phyloP scores from a whole-genome alignment of 1,139 yeast genomes.

The Debaryomyces psychrophilus region DNA sequence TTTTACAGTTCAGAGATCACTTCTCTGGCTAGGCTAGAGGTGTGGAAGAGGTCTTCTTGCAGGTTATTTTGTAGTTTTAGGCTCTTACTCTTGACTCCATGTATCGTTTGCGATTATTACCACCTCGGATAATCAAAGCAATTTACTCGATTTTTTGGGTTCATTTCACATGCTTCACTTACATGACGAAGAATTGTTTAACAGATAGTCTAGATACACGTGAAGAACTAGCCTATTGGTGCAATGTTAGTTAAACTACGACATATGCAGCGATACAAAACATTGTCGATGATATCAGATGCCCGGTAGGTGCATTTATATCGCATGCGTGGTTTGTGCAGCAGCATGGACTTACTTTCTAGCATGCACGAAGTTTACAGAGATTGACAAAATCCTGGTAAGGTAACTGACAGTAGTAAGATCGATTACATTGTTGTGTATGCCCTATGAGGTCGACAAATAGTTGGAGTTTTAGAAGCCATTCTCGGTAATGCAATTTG shows the following conservation, averaged over 20 bases:
- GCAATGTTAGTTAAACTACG: not conserved
- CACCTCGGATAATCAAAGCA: slow-evolving; percentile 1
- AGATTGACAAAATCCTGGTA: not conserved
- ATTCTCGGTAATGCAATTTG: too few relatives aligned
- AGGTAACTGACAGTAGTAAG: not conserved
- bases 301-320: too few relatives aligned
- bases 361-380: too few relatives aligned
- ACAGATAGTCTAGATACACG: not conserved
- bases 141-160: not conserved
- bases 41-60: not conserved
- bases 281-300: too few relatives aligned
- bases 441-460: too few relatives aligned
- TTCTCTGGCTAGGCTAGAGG: not conserved
- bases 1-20: not conserved
- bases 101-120: not conserved
- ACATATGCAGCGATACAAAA: too few relatives aligned
- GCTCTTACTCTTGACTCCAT: not conserved
- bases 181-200: not conserved
- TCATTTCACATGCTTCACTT: slow-evolving; percentile 3
- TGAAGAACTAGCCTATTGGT: not conserved
- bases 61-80: not conserved
- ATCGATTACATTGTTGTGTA: too few relatives aligned
- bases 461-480: too few relatives aligned
- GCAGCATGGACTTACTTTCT: too few relatives aligned
- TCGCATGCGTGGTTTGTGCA: too few relatives aligned